Percentiles rank a stretch among this genome's conserved stretches.
Evolutionary conservation across 331 rosid genomes (phyloP).

Genomic region (Quercus tomentella): DNA sequence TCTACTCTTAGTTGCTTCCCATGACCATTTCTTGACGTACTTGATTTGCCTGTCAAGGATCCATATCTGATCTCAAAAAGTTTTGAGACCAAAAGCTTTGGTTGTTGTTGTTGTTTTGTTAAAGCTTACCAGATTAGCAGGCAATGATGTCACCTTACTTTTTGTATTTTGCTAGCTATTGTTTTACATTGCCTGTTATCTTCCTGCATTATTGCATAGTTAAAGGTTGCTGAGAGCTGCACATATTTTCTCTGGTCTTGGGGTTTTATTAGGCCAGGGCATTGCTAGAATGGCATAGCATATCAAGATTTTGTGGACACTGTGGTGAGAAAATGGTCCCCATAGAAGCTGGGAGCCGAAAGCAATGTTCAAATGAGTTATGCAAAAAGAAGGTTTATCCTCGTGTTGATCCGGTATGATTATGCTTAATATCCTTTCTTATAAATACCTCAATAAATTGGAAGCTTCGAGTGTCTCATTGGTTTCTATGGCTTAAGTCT

Average conservation of each 20-base stretch:
- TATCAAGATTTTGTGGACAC: slow-evolving; percentile 71
- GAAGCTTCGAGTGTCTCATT: slow-evolving; percentile 14
- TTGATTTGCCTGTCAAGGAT: not conserved
- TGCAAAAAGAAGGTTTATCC: slow-evolving; percentile 81
- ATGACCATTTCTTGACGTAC: not conserved
- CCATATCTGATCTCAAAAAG: too few relatives aligned
- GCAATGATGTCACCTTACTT: not conserved
- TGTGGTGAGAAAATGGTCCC: slow-evolving; percentile 77
- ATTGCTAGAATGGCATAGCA: slow-evolving; percentile 77
- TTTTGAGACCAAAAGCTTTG: too few relatives aligned
- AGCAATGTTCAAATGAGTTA: slow-evolving; percentile 70
- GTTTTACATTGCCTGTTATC: not conserved
- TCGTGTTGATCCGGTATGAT: slow-evolving; percentile 85
- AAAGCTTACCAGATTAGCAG: too few relatives aligned
- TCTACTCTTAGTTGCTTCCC: not conserved
- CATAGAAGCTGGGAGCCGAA: slow-evolving; percentile 77
- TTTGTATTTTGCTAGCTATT: not conserved
- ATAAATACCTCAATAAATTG: not conserved
- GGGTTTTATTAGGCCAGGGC: slow-evolving; percentile 71
- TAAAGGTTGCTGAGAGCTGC: slow-evolving; percentile 4
- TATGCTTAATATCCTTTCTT: slow-evolving; percentile 3
- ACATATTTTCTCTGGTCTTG: slow-evolving; percentile 8
- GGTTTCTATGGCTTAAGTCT: not conserved
- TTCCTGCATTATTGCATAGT: not conserved
- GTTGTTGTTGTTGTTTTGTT: too few relatives aligned